A percentile compares a stretch with the other conserved stretches of the same genome.
Conservation (phyloP, 2,329 filamentous ascomycete genomes). For the Verticillium nonalfalfae region DNA sequence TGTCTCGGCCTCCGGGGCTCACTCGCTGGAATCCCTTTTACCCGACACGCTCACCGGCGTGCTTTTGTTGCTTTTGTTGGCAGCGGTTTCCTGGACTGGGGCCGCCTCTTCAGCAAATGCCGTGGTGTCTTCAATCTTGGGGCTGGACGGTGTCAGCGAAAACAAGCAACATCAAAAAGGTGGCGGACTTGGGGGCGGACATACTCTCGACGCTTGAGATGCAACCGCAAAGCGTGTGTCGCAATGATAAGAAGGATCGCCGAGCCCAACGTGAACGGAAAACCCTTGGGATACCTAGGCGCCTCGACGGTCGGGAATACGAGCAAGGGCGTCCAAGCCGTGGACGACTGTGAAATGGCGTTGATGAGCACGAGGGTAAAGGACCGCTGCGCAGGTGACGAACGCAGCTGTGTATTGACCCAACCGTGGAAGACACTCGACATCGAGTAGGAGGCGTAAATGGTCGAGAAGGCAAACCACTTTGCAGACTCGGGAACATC, state of each 20-base stretch:
- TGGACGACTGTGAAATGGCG: conserved; percentile 45
- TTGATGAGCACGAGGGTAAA: conserved; percentile 46
- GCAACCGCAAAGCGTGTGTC: conserved; percentile 15
- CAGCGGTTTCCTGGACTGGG: neutral
- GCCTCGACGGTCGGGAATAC: conserved; percentile 40
- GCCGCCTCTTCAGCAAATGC: neutral
- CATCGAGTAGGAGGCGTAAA: conserved; percentile 42
- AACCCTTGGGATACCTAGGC: conserved; percentile 35
- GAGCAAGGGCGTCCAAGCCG: conserved; percentile 48
- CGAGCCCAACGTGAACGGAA: conserved; percentile 26
- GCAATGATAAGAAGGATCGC: conserved; percentile 21
- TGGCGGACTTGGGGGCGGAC: neutral
- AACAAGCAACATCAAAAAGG: too few relatives aligned
- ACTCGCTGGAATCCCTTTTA: neutral
- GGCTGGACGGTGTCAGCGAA: neutral
- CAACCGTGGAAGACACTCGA: conserved; percentile 50
- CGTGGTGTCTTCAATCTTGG: neutral
- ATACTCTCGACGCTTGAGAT: conserved; percentile 16
- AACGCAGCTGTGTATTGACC: conserved; percentile 43
- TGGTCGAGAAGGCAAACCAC: conserved; percentile 46
- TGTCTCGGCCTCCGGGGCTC: neutral
- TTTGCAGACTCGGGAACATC: conserved; percentile 45
- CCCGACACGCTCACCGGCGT: neutral
- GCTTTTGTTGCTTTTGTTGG: neutral
- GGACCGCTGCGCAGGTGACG: conserved; percentile 37